phyloP scores from a whole-genome alignment of 768 basidiomycete species.

The Tremella yokohamensis region DNA sequence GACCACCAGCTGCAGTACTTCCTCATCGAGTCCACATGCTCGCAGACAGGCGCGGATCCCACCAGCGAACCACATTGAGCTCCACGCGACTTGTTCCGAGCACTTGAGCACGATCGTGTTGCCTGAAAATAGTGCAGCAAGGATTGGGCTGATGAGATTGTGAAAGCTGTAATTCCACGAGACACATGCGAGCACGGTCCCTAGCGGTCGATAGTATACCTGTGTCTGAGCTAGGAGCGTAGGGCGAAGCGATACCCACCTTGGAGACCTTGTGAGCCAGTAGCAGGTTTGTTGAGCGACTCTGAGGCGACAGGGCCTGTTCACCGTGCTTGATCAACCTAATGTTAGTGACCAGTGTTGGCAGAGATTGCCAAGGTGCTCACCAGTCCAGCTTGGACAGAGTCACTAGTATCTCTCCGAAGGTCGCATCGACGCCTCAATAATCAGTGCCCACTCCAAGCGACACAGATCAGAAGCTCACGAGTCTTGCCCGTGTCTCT shows the following conservation, averaged over 20 bases:
- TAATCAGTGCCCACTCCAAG: neutral
- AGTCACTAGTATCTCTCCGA: slow-evolving; percentile 93
- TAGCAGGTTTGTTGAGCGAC: slow-evolving; percentile 57
- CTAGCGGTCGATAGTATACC: slow-evolving; percentile 75
- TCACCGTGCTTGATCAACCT: slow-evolving; percentile 79
- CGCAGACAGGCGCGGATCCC: slow-evolving; percentile 72
- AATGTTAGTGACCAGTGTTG: slow-evolving; percentile 62
- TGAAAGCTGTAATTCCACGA: slow-evolving; percentile 72
- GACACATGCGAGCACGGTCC: slow-evolving; percentile 86
- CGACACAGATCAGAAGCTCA: slow-evolving; percentile 16
- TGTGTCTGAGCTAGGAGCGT: slow-evolving; percentile 11
- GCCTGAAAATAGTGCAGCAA: slow-evolving; percentile 85
- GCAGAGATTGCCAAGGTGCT: slow-evolving; percentile 3
- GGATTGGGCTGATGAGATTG: slow-evolving; percentile 88
- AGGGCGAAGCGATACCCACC: slow-evolving; percentile 17
- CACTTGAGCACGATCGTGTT: slow-evolving; percentile 85
- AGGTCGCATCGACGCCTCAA: slow-evolving; percentile 82
- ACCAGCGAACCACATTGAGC: slow-evolving; percentile 66
- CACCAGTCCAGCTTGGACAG: slow-evolving; percentile 82
- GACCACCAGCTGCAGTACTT: slow-evolving; percentile 86
- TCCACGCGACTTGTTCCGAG: slow-evolving; percentile 71
- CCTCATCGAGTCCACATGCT: slow-evolving; percentile 74
- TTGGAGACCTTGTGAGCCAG: slow-evolving; percentile 52
- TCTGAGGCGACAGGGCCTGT: slow-evolving; percentile 67
- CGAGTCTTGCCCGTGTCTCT: slow-evolving; percentile 91